Base-by-base conservation (phyloP, 768 basidiomycete genomes). In the Podaxis sp. region DNA sequence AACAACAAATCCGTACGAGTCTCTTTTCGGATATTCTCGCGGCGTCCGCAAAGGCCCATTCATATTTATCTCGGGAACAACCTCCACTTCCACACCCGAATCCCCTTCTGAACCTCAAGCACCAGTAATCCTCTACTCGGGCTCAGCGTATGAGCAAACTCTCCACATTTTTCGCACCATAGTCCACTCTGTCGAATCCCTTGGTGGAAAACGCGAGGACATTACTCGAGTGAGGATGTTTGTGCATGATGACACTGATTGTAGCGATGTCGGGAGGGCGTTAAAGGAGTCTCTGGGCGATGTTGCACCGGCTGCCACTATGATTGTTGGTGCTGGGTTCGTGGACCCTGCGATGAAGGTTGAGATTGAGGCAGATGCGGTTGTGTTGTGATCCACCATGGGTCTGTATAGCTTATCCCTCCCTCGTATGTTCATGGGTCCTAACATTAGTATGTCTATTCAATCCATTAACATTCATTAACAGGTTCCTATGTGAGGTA, bases 41-140 rank as follows among this genome's bases (percentile, higher is more conserved):
- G 82, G 82, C 6, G 74, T 83, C 27, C 80, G 81, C 13, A 76
- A 78, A 58, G 84, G 84, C 0, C 79, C 80, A 4, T 81, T 79
- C 73, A 79, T 84, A 67, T 80, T 80, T 68, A 78, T 84, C 36
- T 83, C 82, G 9, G 83, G 83, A 3, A 84, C 83, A 15, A 83
- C 82, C 2, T 77, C 82, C 36, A 56, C 57, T 38, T 55, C 65
- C n/a, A 50, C 47, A 49, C 38, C 52, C 47, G 47, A 33, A 40
- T 40, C 43, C 9, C 9, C 60, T 6, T 46, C 64, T 11, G 51
- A 55, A 19, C 22, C 33, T 17, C n/a, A 38, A n/a, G 29, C 52
- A 11, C 57, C 56, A 29, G 11, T 46, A 7, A 53, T 83, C 37
- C 74, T 75, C 24, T 73, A 79, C 68, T 80, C 80, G 0, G 72